Evolutionary conservation across 176 grass and related monocot genomes (phyloP), one percentile per base, ranked within the genome.

Genomic region (Tillandsia leiboldiana): DNA sequence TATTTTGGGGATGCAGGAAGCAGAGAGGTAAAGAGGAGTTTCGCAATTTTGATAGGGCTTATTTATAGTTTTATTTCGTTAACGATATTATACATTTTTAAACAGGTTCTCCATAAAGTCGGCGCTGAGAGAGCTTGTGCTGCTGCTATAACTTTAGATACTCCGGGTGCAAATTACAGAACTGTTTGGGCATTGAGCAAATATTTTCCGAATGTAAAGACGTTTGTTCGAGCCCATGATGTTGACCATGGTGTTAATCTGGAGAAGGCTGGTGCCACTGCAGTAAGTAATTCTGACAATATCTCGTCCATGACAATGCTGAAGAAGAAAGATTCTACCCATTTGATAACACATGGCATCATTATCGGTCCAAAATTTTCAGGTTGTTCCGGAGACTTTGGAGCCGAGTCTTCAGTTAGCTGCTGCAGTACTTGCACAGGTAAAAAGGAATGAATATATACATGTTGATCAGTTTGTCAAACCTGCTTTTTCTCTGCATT

Each of bases 1-100:
- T 99, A 93, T 84, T 99, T 99, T 53, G 94, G 94, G 56, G 94
- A 99, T 84, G 94, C 94, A 70, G 94, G 94, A 72, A 99, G 94
- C 75, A 83, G 90, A 81, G 94, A 99, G 94, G 94, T 93, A 73
- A 42, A 70, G 74, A 26, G 8, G 28, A 72, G 42, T 67, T 70
- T 1, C 23, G 1, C 42, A 48, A 50, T 27, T 28, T 64, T 72
- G 20, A 51, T 54, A 12, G 8, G 15, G 10, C 24, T 26, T 24
- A 51, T 65, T 12, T 26, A 61, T 20, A 10, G 1, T 71, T 65
- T 14, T 49, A 1, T 59, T 50, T 76, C 13, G 62, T 33, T 69
- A 54, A 83, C 48, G 58, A 24, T 17, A 29, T 68, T 71, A 69
- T 70, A 13, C 65, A 59, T 69, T 63, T 52, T 69, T 73, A 58